These are phyloP conservation scores for Cystofilobasidium capitatum DNA, from an alignment of 768 basidiomycete species.

Conservation along the genomic window DNA sequence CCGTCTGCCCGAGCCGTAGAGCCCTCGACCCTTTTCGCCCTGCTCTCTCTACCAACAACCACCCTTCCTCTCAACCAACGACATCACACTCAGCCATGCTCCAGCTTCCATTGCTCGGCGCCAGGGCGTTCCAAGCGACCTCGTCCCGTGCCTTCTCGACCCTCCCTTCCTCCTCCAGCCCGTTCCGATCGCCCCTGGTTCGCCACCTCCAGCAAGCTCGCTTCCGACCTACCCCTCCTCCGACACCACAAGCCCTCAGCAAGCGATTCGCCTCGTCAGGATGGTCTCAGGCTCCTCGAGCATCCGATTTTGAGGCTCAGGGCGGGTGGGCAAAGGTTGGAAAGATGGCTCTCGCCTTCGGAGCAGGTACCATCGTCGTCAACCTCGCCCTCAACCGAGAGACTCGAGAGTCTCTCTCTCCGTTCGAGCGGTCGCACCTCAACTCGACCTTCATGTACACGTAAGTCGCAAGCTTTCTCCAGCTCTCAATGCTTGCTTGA, in stretches of 20 bases:
- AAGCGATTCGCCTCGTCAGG: background rate
- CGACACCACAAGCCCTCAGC: background rate
- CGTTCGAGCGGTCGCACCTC: constrained; percentile 57
- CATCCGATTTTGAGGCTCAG: constrained; percentile 1
- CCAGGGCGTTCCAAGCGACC: background rate
- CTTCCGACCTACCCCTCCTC: background rate
- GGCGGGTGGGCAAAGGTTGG: constrained; percentile 24
- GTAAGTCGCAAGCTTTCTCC: background rate
- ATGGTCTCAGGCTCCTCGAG: background rate
- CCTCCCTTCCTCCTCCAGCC: background rate
- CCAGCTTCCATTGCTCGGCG: background rate
- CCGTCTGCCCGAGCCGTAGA: no score
- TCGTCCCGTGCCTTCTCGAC: background rate
- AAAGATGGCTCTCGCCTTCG: background rate
- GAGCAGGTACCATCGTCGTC: background rate
- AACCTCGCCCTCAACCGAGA: constrained; percentile 59
- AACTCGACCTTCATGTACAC: constrained; percentile 76
- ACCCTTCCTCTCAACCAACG: background rate
- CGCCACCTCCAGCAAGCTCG: constrained; percentile 2
- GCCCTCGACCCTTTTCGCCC: no score
- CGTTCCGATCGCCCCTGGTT: background rate
- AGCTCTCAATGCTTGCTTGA: background rate
- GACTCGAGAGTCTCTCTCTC: constrained; percentile 57
- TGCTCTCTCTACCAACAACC: background rate
- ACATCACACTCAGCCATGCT: background rate